phyloP scores from a whole-genome alignment of 371 early-diverging fungal genomes.

The Massospora cicadina region DNA sequence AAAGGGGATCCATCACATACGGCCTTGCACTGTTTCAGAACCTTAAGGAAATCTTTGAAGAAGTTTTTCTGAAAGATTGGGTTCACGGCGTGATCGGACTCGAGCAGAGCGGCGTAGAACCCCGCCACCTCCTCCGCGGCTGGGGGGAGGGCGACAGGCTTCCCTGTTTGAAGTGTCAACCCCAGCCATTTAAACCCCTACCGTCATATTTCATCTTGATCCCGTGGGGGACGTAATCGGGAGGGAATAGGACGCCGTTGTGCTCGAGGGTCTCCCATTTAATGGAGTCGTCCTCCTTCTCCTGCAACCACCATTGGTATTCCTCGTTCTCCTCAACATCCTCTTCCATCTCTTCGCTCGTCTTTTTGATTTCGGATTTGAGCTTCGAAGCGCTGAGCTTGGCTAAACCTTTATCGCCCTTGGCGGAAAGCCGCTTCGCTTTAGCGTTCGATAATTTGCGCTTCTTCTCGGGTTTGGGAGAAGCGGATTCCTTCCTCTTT shows the following conservation, averaged over 20 bases:
- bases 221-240: slow-evolving; percentile 80
- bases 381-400: no score
- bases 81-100: slow-evolving; percentile 70
- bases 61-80: slow-evolving; percentile 78
- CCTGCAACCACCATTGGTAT: slow-evolving; percentile 32
- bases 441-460: no score
- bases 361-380: slow-evolving; percentile 19
- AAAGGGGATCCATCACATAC: slow-evolving; percentile 20
- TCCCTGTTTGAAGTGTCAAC: slow-evolving; percentile 16
- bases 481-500: no score
- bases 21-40: slow-evolving; percentile 41
- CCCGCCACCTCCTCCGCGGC: slow-evolving; percentile 88
- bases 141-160: slow-evolving; percentile 46
- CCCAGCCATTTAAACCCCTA: slow-evolving; percentile 11
- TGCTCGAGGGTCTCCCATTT: slow-evolving; percentile 84
- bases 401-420: no score
- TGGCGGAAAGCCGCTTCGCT: no score
- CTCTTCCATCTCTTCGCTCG: slow-evolving; percentile 26
- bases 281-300: slow-evolving; percentile 27
- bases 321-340: slow-evolving; percentile 26
- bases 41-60: slow-evolving; percentile 61
- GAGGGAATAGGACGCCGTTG: slow-evolving; percentile 82
- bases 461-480: no score
- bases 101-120: slow-evolving; percentile 78
- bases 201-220: slow-evolving; percentile 79